Conservation (phyloP, 2,329 filamentous ascomycete species). For the Didymella arachidicola region DNA sequence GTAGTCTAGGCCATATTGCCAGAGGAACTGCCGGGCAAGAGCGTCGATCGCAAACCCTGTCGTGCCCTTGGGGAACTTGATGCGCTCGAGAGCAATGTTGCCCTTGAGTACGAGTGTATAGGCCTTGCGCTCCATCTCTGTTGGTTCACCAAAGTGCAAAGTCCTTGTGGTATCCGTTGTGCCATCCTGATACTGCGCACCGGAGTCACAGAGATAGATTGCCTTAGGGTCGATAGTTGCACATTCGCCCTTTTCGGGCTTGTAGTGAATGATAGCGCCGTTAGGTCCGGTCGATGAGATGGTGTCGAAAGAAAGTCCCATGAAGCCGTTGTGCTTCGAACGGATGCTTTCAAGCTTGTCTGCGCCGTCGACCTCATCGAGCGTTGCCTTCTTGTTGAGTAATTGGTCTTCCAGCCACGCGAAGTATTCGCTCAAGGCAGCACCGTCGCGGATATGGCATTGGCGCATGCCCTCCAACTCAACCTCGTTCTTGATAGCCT, state of each 20-base stretch:
- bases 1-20: constrained; percentile 93
- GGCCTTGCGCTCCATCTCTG: constrained; percentile 81
- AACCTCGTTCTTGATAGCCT: constrained; percentile 90
- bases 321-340: constrained; percentile 75
- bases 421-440: constrained; percentile 89
- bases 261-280: constrained; percentile 95
- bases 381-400: constrained; percentile 70
- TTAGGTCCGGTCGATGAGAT: constrained; percentile 95
- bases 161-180: constrained; percentile 97
- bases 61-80: constrained; percentile 92
- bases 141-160: constrained; percentile 87
- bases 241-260: constrained; percentile 81
- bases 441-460: constrained; percentile 93
- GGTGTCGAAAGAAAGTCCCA: constrained; percentile 91
- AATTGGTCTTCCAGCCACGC: constrained; percentile 96
- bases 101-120: constrained; percentile 97
- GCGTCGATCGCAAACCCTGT: constrained; percentile 91
- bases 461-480: constrained; percentile 92
- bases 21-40: constrained; percentile 88
- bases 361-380: constrained; percentile 91
- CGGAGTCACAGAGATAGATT: constrained; percentile 95
- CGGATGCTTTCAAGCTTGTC: constrained; percentile 86
- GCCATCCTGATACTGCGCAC: constrained; percentile 93
- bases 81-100: constrained; percentile 84
- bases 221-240: constrained; percentile 81